Evolutionary conservation across 2,329 filamentous ascomycete species (phyloP).

Genomic region (Zasmidium angulare): DNA sequence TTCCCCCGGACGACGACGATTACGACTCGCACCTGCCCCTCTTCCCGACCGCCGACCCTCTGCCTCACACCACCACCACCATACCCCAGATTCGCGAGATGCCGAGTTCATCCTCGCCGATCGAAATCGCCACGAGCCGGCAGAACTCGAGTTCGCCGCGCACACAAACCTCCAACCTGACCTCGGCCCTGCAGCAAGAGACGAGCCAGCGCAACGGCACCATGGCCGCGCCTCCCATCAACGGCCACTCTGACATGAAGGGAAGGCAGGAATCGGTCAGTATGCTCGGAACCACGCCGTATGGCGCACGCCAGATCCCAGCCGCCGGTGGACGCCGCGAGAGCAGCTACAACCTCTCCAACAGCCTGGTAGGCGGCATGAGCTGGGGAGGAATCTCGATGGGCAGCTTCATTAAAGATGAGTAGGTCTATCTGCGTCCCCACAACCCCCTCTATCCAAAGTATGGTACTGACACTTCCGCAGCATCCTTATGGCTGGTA

Average conservation of each 20-base stretch:
- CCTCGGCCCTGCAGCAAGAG: conserved; percentile 57
- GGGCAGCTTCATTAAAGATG: conserved; percentile 94
- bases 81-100: conserved; percentile 41
- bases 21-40: conserved; percentile 18
- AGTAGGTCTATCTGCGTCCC: conserved; percentile 64
- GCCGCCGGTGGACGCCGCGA: conserved; percentile 52
- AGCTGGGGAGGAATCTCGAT: conserved; percentile 97
- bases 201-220: conserved; percentile 37
- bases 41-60: conserved; percentile 19
- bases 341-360: conserved; percentile 56
- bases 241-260: conserved; percentile 14
- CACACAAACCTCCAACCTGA: conserved; percentile 63
- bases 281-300: conserved; percentile 51
- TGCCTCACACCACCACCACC: conserved; percentile 6
- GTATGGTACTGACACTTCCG: conserved; percentile 14
- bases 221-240: conserved; percentile 18
- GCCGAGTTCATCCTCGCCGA: conserved; percentile 55
- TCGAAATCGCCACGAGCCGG: conserved; percentile 58
- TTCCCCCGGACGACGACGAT: conserved; percentile 30
- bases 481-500: conserved; percentile 93
- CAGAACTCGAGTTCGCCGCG: conserved; percentile 58
- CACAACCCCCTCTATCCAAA: no score
- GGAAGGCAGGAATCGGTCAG: conserved; percentile 58
- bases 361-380: conserved; percentile 73
- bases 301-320: conserved; percentile 61